Evolutionary conservation across 345 rosid species (phyloP), one percentile per base, ranked within the genome.

Genomic region (Camelina laxa): DNA sequence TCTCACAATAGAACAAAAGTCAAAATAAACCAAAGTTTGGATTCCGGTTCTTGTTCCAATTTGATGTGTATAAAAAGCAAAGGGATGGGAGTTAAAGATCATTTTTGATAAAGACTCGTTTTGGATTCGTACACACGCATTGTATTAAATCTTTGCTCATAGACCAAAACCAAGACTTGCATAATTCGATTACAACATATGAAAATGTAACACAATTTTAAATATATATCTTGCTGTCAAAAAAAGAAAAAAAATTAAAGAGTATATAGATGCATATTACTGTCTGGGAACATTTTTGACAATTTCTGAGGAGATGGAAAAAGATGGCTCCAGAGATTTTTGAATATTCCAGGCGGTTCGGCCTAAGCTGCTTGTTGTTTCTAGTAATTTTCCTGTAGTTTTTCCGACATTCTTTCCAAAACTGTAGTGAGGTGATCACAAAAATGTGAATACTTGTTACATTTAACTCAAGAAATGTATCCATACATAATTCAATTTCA

Each of bases 341-440:
- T 87, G 79, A 16, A 90, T 44, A 45, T 88, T 92, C 94, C 96
- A 92, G 42, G 86, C 87, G 14, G 84, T 39, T n/a, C 78, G 17
- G 1, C 84, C 82, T 44, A 87, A 84, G 35, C 85, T 88, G 7
- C 96, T 91, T 1, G 91, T 85, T 0, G 92, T 85, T 20, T 90
- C 92, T n/a, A 90, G 80, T 33, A 50, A 84, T 39, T 88, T 87
- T 49, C 65, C 91, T 0, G 93, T 79, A 0, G 85, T 85, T 86
- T 90, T 89, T 13, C 92, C 94, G 1, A 90, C 96, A 9, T 58
- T 82, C 62, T 90, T 92, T 2, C 97, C 96, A 30, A 70, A 88
- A 71, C 97, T 88, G 13, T 27, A 9, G 51, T 4, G 20, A 9
- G 5, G 38, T 65, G 17, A 21, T 65, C 42, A 30, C 17, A 33